Conservation (phyloP, 2,329 filamentous ascomycete species). For the Curvularia sp. region DNA sequence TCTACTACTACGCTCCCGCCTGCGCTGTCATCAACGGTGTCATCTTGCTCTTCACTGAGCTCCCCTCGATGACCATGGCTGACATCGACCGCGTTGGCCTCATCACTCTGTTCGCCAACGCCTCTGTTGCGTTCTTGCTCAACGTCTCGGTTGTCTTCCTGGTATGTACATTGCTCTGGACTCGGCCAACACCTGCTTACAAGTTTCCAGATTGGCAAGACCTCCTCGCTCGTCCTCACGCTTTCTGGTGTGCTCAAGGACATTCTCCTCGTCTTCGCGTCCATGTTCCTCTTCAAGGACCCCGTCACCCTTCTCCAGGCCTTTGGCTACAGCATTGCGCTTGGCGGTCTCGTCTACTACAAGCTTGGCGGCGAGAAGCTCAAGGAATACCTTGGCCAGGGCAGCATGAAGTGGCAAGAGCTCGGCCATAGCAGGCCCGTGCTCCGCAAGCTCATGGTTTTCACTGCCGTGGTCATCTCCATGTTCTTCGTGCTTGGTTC, state of each 20-base stretch:
- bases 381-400: slow-evolving; percentile 78
- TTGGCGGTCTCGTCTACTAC: slow-evolving; percentile 82
- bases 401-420: slow-evolving; percentile 81
- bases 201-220: slow-evolving; percentile 76
- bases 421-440: slow-evolving; percentile 80
- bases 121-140: slow-evolving; percentile 77
- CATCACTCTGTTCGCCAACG: slow-evolving; percentile 76
- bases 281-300: slow-evolving; percentile 82
- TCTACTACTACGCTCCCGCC: slow-evolving; percentile 89
- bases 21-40: slow-evolving; percentile 82
- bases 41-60: slow-evolving; percentile 75
- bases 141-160: slow-evolving; percentile 88
- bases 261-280: slow-evolving; percentile 79
- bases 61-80: slow-evolving; percentile 71
- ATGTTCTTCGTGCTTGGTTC: slow-evolving; percentile 73
- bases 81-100: slow-evolving; percentile 78
- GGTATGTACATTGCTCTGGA: slow-evolving; percentile 61
- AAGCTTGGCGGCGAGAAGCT: slow-evolving; percentile 85
- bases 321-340: slow-evolving; percentile 83
- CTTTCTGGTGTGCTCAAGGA: slow-evolving; percentile 89
- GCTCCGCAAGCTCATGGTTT: slow-evolving; percentile 77
- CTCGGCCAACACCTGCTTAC: slow-evolving; percentile 21
- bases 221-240: slow-evolving; percentile 83
- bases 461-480: slow-evolving; percentile 67
- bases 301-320: slow-evolving; percentile 77